A percentile compares a stretch with the other conserved stretches of the same genome.
Conservation (phyloP, 2,329 filamentous ascomycete species). For the Calonectria henricotiae region DNA sequence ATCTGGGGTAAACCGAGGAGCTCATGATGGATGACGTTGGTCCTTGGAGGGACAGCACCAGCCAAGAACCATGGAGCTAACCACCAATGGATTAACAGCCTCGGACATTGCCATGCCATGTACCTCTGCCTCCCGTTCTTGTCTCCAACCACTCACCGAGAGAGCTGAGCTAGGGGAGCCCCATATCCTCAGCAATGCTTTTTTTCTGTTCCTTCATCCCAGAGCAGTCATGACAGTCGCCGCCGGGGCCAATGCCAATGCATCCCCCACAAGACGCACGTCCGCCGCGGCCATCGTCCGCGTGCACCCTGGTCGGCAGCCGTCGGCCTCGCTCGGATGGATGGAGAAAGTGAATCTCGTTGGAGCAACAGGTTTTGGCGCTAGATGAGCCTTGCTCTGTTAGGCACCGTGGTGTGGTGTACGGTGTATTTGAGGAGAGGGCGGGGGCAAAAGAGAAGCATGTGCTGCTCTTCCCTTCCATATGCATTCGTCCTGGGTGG, state of each 20-base stretch:
- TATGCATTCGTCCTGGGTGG: constrained; percentile 5
- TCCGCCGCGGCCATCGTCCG: constrained; percentile 49
- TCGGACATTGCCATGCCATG: constrained; percentile 25
- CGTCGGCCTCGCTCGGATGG: constrained; percentile 58
- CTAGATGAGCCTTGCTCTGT: constrained; percentile 3
- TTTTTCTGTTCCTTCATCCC: not conserved
- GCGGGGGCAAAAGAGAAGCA: constrained; percentile 4
- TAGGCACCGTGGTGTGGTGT: constrained; percentile 11
- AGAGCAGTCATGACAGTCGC: constrained; percentile 24
- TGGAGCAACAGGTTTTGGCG: constrained; percentile 5
- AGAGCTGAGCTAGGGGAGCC: not conserved
- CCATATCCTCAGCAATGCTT: not conserved
- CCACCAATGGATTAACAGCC: constrained; percentile 32
- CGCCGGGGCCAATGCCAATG: constrained; percentile 12
- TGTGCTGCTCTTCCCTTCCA: constrained; percentile 14
- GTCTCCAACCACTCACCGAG: constrained; percentile 13
- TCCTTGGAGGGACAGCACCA: constrained; percentile 19
- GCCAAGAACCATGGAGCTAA: constrained; percentile 22
- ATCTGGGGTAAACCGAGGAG: constrained; percentile 22
- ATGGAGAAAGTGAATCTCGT: constrained; percentile 17
- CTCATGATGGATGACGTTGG: constrained; percentile 37
- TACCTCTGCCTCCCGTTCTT: not conserved
- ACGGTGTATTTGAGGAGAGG: constrained; percentile 3
- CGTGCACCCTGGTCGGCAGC: constrained; percentile 53
- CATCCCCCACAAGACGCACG: constrained; percentile 21